Percentiles rank a stretch among this genome's conserved stretches.
phyloP scores from a whole-genome alignment of 345 rosid genomes.

The Camelina laxa region DNA sequence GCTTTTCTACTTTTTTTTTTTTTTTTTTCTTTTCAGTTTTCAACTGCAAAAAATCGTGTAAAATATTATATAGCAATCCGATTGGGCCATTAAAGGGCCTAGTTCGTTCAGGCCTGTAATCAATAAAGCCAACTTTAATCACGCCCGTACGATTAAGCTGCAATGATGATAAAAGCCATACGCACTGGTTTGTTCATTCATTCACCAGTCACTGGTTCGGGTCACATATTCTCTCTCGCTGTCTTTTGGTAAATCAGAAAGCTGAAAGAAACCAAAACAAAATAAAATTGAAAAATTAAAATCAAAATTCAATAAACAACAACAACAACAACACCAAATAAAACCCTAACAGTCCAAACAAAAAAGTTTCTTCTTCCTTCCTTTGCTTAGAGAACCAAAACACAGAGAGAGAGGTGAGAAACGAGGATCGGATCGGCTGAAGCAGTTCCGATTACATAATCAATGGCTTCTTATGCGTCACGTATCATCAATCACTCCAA shows the following conservation, averaged over 20 bases:
- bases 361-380: conserved; percentile 22
- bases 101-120: neutral
- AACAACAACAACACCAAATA: neutral
- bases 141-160: conserved; percentile 10
- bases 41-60: neutral
- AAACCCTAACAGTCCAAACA: conserved; percentile 36
- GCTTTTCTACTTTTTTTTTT: conserved; percentile 1
- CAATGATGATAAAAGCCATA: neutral
- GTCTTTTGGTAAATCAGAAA: conserved; percentile 35
- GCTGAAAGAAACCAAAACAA: neutral
- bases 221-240: conserved; percentile 24
- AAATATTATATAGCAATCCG: neutral
- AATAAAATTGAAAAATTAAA: neutral
- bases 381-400: conserved; percentile 16
- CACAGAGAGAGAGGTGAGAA: conserved; percentile 16
- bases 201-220: conserved; percentile 25
- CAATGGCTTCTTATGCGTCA: conserved; percentile 67
- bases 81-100: conserved; percentile 28
- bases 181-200: neutral
- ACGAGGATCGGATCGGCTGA: conserved; percentile 34
- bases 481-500: conserved; percentile 66
- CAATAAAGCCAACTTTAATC: conserved; percentile 19
- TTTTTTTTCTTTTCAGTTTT: neutral
- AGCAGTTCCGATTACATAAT: conserved; percentile 29
- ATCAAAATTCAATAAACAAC: neutral